phyloP scores from a whole-genome alignment of 2,329 filamentous ascomycete species.

The Pseudocercospora cruenta region DNA sequence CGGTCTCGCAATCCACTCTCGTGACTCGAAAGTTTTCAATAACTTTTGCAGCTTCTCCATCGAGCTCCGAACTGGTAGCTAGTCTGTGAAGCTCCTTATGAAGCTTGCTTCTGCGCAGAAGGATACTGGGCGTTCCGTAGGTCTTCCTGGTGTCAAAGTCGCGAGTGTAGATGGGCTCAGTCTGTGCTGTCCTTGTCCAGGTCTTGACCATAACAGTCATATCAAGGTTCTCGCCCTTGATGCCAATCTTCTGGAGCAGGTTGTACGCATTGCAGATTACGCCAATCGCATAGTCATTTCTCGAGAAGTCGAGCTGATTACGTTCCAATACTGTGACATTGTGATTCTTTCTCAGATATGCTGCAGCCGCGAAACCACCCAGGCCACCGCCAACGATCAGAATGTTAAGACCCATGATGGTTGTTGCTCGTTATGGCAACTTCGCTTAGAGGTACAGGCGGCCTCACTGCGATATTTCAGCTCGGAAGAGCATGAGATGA shows the following conservation, averaged over 20 bases:
- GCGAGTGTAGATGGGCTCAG: slow-evolving; percentile 8
- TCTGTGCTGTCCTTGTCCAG: slow-evolving; percentile 7
- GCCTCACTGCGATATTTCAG: neutral
- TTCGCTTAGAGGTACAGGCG: neutral
- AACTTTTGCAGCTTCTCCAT: slow-evolving; percentile 11
- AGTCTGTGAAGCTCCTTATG: slow-evolving; percentile 17
- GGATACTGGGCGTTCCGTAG: slow-evolving; percentile 11
- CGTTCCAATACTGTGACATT: slow-evolving; percentile 16
- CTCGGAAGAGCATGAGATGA: neutral
- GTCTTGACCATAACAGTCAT: slow-evolving; percentile 14
- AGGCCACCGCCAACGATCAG: slow-evolving; percentile 16
- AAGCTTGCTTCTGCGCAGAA: slow-evolving; percentile 15
- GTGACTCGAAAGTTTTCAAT: slow-evolving; percentile 7
- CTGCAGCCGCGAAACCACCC: slow-evolving; percentile 46
- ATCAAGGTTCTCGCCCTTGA: slow-evolving; percentile 12
- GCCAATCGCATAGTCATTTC: slow-evolving; percentile 18
- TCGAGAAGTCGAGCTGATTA: slow-evolving; percentile 11
- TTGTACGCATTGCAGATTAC: slow-evolving; percentile 18
- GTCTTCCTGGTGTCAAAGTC: slow-evolving; percentile 19
- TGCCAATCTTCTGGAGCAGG: slow-evolving; percentile 15
- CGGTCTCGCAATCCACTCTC: slow-evolving; percentile 8
- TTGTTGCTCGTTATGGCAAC: neutral
- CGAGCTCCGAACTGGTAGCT: slow-evolving; percentile 13
- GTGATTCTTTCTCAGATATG: slow-evolving; percentile 37
- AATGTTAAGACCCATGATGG: slow-evolving; percentile 1